Evolutionary conservation across 371 early-diverging fungal species (phyloP), one percentile per base, ranked within the genome.

Genomic region (Actinomortierella wolfii): DNA sequence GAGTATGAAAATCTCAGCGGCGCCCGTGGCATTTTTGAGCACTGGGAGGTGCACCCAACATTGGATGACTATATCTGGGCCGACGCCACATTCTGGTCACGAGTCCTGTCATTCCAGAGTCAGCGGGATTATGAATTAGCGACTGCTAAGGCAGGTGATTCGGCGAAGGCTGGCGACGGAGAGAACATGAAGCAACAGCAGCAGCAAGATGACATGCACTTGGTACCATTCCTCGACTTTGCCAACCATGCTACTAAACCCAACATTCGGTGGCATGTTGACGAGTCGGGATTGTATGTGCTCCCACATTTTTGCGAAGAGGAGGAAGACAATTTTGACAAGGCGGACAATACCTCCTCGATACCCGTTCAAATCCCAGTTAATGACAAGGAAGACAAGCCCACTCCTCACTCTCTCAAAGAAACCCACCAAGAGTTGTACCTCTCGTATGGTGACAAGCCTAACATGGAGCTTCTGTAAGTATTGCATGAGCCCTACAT

Each of bases 381-480:
- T 6, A 34, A 34, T 4, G 34, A 11, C 4, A 34, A 34, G 7
- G 4, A 4, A 6, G 34, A 34, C 34, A 34, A 34, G 34, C 34
- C 34, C 34, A 34, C 34, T 11, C 34, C 11, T 11, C 34, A 34
- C 34, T 34, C 34, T 6, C 34, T 34, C 34, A 34, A 34, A 11
- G 34, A 34, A 34, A 34, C 34, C 34, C 34, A 61, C 7, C 48
- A 61, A 1, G 79, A 85, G 24, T 56, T 82, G 15, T 64, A 65
- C 18, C 26, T 86, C 1, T 84, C 83, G 0, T 87, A 88, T 60
- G 88, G 85, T 7, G 79, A 75, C 8, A 89, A 89, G 53, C 75
- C 89, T 14, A 90, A 89, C 60, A 75, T 76, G 51, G 89, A 90
- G 54, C 64, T 90, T 0, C 63, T 90, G 18, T 90, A 61, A 2